Percentiles rank a stretch among this genome's conserved stretches.
Evolutionary conservation across 2,329 filamentous ascomycete genomes (phyloP).

Genomic region (Penicillium polonicum): DNA sequence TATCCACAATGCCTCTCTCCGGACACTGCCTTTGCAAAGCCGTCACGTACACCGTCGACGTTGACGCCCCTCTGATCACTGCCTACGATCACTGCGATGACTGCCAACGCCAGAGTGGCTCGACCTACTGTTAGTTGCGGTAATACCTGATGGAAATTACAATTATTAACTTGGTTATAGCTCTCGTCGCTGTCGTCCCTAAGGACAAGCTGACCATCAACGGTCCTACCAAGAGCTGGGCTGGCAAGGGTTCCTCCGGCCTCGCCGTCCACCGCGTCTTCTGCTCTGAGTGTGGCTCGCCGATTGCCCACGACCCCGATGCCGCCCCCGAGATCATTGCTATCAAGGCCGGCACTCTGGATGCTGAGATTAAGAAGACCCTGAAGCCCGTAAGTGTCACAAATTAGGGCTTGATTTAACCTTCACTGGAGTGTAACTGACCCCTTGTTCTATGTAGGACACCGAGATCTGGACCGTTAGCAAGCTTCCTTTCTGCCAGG

Average conservation of each 20-base stretch:
- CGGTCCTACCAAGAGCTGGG: constrained; percentile 64
- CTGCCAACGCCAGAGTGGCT: constrained; percentile 68
- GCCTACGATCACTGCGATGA: constrained; percentile 72
- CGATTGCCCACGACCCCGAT: constrained; percentile 69
- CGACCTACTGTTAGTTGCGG: constrained; percentile 56
- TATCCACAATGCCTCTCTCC: constrained; percentile 60
- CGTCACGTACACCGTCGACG: constrained; percentile 65
- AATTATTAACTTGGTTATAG: constrained; percentile 32
- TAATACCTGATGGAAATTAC: background rate
- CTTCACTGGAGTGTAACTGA: background rate
- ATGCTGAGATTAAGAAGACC: constrained; percentile 64
- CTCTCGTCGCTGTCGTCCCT: constrained; percentile 64
- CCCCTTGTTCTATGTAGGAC: constrained; percentile 32
- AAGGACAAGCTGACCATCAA: constrained; percentile 65
- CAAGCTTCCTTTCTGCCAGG: constrained; percentile 70
- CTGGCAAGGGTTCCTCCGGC: constrained; percentile 60
- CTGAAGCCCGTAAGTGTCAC: constrained; percentile 55
- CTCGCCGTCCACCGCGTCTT: constrained; percentile 66
- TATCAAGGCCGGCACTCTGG: constrained; percentile 65
- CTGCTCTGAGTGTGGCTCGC: constrained; percentile 67
- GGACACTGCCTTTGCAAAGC: constrained; percentile 71
- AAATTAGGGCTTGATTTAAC: background rate
- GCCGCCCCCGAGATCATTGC: constrained; percentile 69
- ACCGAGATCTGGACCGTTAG: constrained; percentile 68
- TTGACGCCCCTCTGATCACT: constrained; percentile 42